phyloP scores from a whole-genome alignment of 1,284 basidiomycete genomes.

The Tylopilus sp. region DNA sequence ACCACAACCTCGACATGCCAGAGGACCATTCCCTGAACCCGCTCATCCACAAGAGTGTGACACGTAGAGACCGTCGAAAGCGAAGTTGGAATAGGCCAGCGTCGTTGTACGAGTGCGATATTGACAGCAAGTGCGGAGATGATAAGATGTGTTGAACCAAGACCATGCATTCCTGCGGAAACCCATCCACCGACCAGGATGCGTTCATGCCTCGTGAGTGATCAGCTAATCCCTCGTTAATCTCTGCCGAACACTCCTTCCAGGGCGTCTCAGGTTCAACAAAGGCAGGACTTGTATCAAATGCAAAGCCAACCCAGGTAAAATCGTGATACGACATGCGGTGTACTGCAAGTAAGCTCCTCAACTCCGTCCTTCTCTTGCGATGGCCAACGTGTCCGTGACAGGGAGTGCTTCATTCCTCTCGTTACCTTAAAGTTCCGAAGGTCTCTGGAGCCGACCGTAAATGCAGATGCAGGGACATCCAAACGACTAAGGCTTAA shows the following conservation, averaged over 20 bases:
- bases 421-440: slow-evolving; percentile 63
- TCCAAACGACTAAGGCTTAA: slow-evolving; percentile 52
- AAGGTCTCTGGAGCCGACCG: slow-evolving; percentile 56
- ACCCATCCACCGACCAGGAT: slow-evolving; percentile 54
- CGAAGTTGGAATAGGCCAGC: too few species aligned
- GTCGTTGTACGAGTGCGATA: too few species aligned
- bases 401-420: slow-evolving; percentile 65
- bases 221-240: not conserved
- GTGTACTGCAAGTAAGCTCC: slow-evolving; percentile 75
- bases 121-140: not conserved
- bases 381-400: not conserved
- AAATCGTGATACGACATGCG: slow-evolving; percentile 70
- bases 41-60: too few species aligned
- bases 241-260: not conserved
- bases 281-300: slow-evolving; percentile 63
- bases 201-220: slow-evolving; percentile 61
- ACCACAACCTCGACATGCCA: too few species aligned
- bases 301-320: slow-evolving; percentile 62
- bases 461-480: slow-evolving; percentile 44
- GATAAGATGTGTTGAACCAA: slow-evolving; percentile 7
- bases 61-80: too few species aligned
- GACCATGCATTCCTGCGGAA: slow-evolving; percentile 52
- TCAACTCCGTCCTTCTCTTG: not conserved
- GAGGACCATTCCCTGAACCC: too few species aligned
- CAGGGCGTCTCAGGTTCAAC: slow-evolving; percentile 63